phyloP scores from a whole-genome alignment of 306 rosid species.

The Geum urbanum region DNA sequence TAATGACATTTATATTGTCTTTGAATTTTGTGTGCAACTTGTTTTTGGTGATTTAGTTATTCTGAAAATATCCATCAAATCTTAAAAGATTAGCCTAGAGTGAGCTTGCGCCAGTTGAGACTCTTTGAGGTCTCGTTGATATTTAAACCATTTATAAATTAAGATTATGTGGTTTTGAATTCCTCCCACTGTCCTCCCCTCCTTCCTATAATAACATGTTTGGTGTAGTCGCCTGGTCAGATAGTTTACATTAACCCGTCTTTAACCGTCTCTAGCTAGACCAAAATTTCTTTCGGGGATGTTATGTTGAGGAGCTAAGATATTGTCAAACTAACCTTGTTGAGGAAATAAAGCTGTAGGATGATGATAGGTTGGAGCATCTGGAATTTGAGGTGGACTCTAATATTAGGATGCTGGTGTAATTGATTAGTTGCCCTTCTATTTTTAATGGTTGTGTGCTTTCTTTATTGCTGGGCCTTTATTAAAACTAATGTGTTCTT shows the following conservation, averaged over 20 bases:
- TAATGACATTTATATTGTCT: constrained; percentile 33
- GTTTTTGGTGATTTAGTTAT: not conserved
- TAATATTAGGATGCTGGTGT: not conserved
- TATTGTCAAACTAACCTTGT: not conserved
- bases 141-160: not conserved
- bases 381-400: not conserved
- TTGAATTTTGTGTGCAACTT: not conserved
- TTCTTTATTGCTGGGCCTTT: not conserved
- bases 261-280: not conserved
- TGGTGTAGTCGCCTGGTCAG: not conserved
- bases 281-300: not conserved
- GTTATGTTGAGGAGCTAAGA: not conserved
- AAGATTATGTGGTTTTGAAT: not conserved
- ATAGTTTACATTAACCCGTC: not conserved
- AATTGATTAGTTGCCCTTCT: not conserved
- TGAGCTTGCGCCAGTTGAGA: not conserved
- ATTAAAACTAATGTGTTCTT: not conserved
- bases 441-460: not conserved
- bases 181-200: not conserved
- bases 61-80: not conserved
- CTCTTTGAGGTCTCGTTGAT: not conserved
- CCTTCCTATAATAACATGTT: not conserved
- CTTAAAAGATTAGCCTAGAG: not conserved
- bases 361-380: constrained; percentile 3
- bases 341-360: not conserved